phyloP scores from a whole-genome alignment of 2,329 filamentous ascomycete species.

The Beauveria varroae region DNA sequence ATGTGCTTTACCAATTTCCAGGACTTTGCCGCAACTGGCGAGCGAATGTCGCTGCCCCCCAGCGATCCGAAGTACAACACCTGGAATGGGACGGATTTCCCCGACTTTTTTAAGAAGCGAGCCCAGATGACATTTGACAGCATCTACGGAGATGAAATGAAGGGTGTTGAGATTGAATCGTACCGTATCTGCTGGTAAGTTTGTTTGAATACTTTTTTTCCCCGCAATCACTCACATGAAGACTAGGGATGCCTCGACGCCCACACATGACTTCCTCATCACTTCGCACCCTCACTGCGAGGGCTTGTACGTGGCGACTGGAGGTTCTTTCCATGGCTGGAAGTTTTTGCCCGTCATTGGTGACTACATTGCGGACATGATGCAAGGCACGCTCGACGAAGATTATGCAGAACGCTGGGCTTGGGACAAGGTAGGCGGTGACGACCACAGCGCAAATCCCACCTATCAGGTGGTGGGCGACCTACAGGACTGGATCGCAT shows the following conservation, averaged over 20 bases:
- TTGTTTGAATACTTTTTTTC: neutral
- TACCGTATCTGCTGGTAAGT: conserved; percentile 41
- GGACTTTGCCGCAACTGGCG: conserved; percentile 37
- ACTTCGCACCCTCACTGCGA: conserved; percentile 39
- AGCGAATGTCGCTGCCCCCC: conserved; percentile 45
- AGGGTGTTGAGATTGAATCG: conserved; percentile 30
- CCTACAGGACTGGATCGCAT: conserved; percentile 25
- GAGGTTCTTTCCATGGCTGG: conserved; percentile 57
- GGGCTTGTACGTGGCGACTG: conserved; percentile 53
- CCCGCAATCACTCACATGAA: neutral
- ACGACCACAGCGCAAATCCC: conserved; percentile 34
- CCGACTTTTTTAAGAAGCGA: conserved; percentile 37
- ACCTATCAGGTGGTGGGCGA: conserved; percentile 35
- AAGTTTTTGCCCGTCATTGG: conserved; percentile 59
- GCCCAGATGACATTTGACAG: conserved; percentile 31
- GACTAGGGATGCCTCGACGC: conserved; percentile 52
- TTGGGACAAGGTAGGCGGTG: conserved; percentile 36
- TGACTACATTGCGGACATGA: conserved; percentile 47
- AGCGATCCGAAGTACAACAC: conserved; percentile 33
- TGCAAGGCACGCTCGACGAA: conserved; percentile 32
- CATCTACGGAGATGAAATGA: conserved; percentile 33
- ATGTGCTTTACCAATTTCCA: conserved; percentile 49
- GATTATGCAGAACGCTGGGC: conserved; percentile 35
- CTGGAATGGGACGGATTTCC: conserved; percentile 31
- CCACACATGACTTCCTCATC: conserved; percentile 56